Base-by-base conservation (phyloP, 495 filamentous ascomycete species). In the Aspergillus ostianus region DNA sequence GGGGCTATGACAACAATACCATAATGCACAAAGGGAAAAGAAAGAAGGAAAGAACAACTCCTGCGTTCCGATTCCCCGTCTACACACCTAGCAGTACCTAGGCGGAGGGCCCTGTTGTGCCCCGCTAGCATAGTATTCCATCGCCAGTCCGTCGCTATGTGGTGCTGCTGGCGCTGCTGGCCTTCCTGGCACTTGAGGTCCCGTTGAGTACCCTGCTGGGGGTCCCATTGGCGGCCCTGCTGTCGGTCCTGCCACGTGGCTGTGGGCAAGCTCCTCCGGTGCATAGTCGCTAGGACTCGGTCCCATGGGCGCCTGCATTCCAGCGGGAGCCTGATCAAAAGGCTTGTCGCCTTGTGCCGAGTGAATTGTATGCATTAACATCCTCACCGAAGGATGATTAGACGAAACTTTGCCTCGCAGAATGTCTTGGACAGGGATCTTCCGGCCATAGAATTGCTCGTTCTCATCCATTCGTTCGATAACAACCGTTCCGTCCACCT, bases 391-490 rank as follows among this genome's bases (percentile, higher is more conserved):
- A 51, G 85, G 81, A 12, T 92, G 83, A 45, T 84, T 83, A 68
- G 90, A 84, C 46, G 84, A 79, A 26, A 84, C 86, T 67, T 92
- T 93, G 58, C 91, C 90, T 1, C 87, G 85, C 17, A 97, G 73
- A 56, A 97, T 93, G 60, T 97, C 90, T 18, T 80, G 78, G 17
- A 91, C 89, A 15, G 83, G 79, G 50, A 95, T 80, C 47, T 81
- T 82, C 67, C 89, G 79, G 18, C 84, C 84, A 70, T 94, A 97
- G 64, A 95, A 96, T 7, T 84, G 80, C 70, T 92, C 92, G 69
- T 97, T 97, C 74, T 96, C 92, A 65, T 96, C 92, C 3, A 82
- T 85, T 19, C 92, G 84, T 70, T 97, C 92, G 55, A 90, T 87
- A 56, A 97, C 78, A 55, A 94, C 79, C 0, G 91, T 94, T 1